These are phyloP conservation scores for Malus hybrid DNA, from an alignment of 331 rosid genomes.

Conservation along the genomic window DNA sequence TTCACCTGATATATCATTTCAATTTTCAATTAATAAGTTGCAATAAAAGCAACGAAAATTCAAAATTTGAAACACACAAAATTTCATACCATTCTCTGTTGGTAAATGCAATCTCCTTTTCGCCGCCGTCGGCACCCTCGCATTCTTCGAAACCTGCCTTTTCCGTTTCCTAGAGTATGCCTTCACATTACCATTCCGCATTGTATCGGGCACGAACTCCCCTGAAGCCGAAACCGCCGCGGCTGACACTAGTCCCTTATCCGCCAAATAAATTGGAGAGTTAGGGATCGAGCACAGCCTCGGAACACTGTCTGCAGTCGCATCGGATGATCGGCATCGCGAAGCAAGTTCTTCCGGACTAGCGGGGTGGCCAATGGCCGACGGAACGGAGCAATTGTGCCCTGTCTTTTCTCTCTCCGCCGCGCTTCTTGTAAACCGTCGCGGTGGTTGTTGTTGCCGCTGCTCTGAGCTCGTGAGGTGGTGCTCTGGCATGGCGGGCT, in stretches of 20 bases:
- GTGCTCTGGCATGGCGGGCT: not conserved
- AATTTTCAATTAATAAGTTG: not conserved
- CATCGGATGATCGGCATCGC: slow-evolving; percentile 8
- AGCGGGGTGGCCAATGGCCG: slow-evolving; percentile 14
- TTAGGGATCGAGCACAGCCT: slow-evolving; percentile 13
- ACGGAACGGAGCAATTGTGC: slow-evolving; percentile 22
- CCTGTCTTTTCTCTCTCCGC: slow-evolving; percentile 35
- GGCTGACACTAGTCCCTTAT: slow-evolving; percentile 8
- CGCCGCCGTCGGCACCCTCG: not conserved
- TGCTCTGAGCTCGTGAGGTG: not conserved
- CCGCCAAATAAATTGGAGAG: slow-evolving; percentile 14
- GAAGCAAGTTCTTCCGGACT: slow-evolving; percentile 16
- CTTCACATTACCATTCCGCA: not conserved
- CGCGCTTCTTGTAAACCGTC: not conserved
- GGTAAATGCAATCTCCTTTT: slow-evolving; percentile 17
- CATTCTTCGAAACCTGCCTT: not conserved
- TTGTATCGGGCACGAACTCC: slow-evolving; percentile 1
- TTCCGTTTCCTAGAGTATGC: slow-evolving; percentile 16
- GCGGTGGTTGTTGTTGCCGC: not conserved
- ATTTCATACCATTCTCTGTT: slow-evolving; percentile 10
- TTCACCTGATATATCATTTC: slow-evolving; percentile 2
- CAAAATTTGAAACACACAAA: not conserved
- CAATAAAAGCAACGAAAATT: not conserved
- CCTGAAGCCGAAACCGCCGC: slow-evolving; percentile 3
- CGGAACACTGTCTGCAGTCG: slow-evolving; percentile 10